A percentile compares a stretch with the other conserved stretches of the same genome.
Conservation (phyloP, 441 rosid species). For the Pelargonium citronellum region DNA sequence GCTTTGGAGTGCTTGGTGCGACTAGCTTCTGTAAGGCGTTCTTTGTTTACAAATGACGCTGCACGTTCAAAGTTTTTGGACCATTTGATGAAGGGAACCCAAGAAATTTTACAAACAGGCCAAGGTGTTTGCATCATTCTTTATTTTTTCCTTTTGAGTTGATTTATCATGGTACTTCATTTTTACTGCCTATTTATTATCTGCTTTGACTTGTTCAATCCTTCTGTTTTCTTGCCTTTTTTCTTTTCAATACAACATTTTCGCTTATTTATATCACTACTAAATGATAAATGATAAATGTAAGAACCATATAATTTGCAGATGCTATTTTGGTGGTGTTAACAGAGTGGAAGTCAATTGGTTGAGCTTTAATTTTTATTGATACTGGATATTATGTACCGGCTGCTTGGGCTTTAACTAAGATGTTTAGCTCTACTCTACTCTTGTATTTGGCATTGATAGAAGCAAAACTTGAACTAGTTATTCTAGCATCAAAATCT, state of each 20-base stretch:
- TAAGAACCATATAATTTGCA: neutral
- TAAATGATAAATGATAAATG: neutral
- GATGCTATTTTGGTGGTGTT: neutral
- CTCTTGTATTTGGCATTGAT: neutral
- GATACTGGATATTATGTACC: neutral
- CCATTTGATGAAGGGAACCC: conserved; percentile 91
- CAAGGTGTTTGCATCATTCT: conserved; percentile 44
- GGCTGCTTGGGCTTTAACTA: neutral
- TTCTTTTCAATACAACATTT: neutral
- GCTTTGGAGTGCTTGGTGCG: conserved; percentile 98
- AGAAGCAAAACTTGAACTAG: neutral
- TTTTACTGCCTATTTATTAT: neutral
- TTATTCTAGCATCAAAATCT: neutral
- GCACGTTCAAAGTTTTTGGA: conserved; percentile 86
- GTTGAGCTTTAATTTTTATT: neutral
- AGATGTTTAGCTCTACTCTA: neutral
- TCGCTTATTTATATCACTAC: neutral
- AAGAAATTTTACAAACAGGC: conserved; percentile 90
- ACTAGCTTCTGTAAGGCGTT: conserved; percentile 87
- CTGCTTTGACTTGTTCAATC: conserved; percentile 7
- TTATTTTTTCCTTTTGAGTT: neutral
- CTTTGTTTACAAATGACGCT: conserved; percentile 79
- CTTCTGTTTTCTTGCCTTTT: neutral
- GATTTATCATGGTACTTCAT: neutral
- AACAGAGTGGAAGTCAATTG: neutral